phyloP scores from a whole-genome alignment of 192 early-diverging fungal species.

The Coemansia brasiliensis region DNA sequence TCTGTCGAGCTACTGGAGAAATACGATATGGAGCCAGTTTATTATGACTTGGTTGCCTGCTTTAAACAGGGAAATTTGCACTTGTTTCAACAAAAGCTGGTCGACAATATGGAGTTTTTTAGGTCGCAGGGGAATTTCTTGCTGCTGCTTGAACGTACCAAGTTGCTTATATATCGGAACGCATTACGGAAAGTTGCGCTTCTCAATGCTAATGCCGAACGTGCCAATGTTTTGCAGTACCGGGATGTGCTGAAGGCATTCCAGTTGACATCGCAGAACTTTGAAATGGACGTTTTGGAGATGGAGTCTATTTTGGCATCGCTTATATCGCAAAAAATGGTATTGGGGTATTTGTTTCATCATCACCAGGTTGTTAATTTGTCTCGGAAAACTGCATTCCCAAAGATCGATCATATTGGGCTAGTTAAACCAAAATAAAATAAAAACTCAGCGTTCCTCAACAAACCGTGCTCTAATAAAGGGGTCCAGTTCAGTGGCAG shows the following conservation, averaged over 20 bases:
- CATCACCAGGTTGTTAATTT: constrained; percentile 43
- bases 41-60: constrained; percentile 16
- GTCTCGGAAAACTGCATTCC: constrained; percentile 35
- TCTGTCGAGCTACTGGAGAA: constrained; percentile 18
- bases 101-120: constrained; percentile 45
- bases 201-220: constrained; percentile 6
- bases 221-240: constrained; percentile 20
- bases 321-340: constrained; percentile 39
- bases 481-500: constrained; percentile 54
- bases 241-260: constrained; percentile 32
- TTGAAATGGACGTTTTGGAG: constrained; percentile 38
- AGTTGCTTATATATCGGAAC: constrained; percentile 43
- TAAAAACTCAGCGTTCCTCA: constrained; percentile 31
- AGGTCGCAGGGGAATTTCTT: constrained; percentile 46
- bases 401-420: constrained; percentile 18
- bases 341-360: constrained; percentile 46
- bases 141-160: constrained; percentile 44
- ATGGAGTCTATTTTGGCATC: constrained; percentile 49
- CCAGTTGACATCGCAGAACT: constrained; percentile 26
- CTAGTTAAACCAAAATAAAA: neutral
- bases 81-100: constrained; percentile 30
- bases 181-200: constrained; percentile 11
- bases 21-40: constrained; percentile 47
- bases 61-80: constrained; percentile 42
- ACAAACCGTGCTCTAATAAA: constrained; percentile 51